Base-by-base conservation (phyloP, 1,284 basidiomycete species). In the Farysia itapuensis region DNA sequence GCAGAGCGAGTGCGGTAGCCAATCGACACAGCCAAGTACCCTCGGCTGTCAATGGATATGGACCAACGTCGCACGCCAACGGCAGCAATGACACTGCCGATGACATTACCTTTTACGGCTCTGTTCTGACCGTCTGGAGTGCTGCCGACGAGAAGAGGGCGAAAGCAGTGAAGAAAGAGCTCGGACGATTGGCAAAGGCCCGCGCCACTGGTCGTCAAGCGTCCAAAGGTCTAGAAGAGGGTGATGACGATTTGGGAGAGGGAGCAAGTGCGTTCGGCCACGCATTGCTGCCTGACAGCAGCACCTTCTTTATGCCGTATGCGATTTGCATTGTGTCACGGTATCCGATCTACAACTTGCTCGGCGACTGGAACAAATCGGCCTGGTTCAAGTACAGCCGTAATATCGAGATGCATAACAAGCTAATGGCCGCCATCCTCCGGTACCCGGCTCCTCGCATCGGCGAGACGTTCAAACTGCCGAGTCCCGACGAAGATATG, bases 21-120 rank as follows among this genome's bases (percentile, higher is more conserved):
- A 48, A 60, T 32, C 43, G 64, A 19, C 59, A 63, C 49, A 71
- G 59, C 37, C 67, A 64, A 16, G 60, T 51, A 28, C 53, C 61
- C 35, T 59, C 56, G 18, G 58, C 49, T 7, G 63, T 44, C 23
- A 54, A 84, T 81, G 26, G 85, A 78, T 65, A 77, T 72, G 39
- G 74, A 20, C 79, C 85, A 4, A 82, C 83, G 60, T 67, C 32
- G 18, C 15, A 44, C 21, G 22, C 26, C 5, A 20, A 44, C 21
- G 24, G 45, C 2, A 52, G 60, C 25, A 73, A 75, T 16, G 60
- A 70, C 38, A 58, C 48, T 25, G 47, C 48, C 15, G 40, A 53
- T 39, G 29, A 45, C n/a, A 51, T 70, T 28, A 67, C 70, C 19
- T 66, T 70, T 35, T 70, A 69, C 47, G 65, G 67, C 22, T 59